Evolutionary conservation across 805 yeast genomes (phyloP).

Genomic region (Barnettozyma sucrosica): DNA sequence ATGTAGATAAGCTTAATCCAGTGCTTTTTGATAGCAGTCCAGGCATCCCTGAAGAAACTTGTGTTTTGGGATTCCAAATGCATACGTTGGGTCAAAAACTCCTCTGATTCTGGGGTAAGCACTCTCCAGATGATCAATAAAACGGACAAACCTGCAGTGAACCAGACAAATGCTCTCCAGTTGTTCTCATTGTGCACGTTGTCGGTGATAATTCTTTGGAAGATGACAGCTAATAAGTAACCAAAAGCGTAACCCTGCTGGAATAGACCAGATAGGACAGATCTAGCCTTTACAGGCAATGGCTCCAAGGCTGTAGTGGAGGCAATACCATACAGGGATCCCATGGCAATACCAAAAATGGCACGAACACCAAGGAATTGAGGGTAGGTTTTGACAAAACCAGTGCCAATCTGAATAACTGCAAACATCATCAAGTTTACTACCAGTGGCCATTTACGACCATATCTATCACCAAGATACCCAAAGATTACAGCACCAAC

Average conservation of each 20-base stretch:
- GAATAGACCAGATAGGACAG: slow-evolving; percentile 59
- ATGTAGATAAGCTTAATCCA: slow-evolving; percentile 56
- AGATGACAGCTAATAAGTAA: slow-evolving; percentile 57
- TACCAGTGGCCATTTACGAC: slow-evolving; percentile 55
- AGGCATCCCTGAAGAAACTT: slow-evolving; percentile 29
- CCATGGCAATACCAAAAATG: slow-evolving; percentile 53
- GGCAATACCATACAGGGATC: slow-evolving; percentile 41
- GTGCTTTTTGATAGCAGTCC: slow-evolving; percentile 36
- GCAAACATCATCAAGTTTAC: slow-evolving; percentile 41
- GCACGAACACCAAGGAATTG: slow-evolving; percentile 62
- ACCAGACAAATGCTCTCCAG: slow-evolving; percentile 68
- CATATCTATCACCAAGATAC: slow-evolving; percentile 51
- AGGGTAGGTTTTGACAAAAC: slow-evolving; percentile 48
- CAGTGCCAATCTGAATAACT: slow-evolving; percentile 56
- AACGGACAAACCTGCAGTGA: slow-evolving; percentile 54
- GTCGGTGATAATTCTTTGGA: slow-evolving; percentile 57
- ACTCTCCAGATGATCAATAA: slow-evolving; percentile 38
- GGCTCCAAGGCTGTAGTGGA: slow-evolving; percentile 39
- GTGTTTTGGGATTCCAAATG: slow-evolving; percentile 28
- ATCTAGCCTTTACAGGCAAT: slow-evolving; percentile 46
- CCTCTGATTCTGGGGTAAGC: slow-evolving; percentile 46
- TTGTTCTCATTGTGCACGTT: slow-evolving; percentile 32
- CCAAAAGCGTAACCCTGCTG: slow-evolving; percentile 82
- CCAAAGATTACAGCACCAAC: slow-evolving; percentile 64
- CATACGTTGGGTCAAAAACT: slow-evolving; percentile 38